Base-by-base conservation (phyloP, 2,329 filamentous ascomycete genomes). In the Penicillium sp. region DNA sequence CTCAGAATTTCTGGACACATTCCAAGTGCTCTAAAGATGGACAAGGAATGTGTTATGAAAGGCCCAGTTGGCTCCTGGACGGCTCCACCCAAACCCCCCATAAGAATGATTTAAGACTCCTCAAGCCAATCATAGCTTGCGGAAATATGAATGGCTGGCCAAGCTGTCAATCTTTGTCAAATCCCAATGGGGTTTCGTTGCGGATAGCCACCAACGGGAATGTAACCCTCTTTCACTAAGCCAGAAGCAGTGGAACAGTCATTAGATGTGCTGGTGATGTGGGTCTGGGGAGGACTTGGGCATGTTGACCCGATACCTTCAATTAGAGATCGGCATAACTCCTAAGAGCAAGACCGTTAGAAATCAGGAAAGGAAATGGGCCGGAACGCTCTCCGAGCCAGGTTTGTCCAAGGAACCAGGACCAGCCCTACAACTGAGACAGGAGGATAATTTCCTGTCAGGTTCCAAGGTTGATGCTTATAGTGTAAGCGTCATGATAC, bases 401-500 rank as follows among this genome's bases (percentile, higher is more conserved):
- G 40, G 16, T 17, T 44, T 36, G 33, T 36, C 19, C 40, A 55
- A 60, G 51, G 48, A 52, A 61, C 55, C 48, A 57, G 49, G 36
- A 51, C 44, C 26, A 36, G 28, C 17, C 25, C 47, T 40, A 31
- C 42, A 26, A 36, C 31, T 52, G 30, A 22, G 35, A 22, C 48
- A 45, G 25, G 36, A 33, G n/a, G 22, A 35, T n/a, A 48, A 41
- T 42, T 43, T 42, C 17, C n/a, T 17, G 12, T 50, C 49, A 47
- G 36, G 44, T 53, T 30, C 30, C 43, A 45, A 45, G 43, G 43
- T 50, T 40, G 40, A 19, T 35, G 33, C 49, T 47, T 49, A 33
- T 38, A 66, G 56, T 74, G 67, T 73, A 74, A 67, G 62, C 70
- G 70, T 73, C 71, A 74, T 73, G 64, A 62, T 58, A 57, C 36